Evolutionary conservation across 352 stramenopile genomes (phyloP).

Genomic region (Phytophthora macrochlamydospora): DNA sequence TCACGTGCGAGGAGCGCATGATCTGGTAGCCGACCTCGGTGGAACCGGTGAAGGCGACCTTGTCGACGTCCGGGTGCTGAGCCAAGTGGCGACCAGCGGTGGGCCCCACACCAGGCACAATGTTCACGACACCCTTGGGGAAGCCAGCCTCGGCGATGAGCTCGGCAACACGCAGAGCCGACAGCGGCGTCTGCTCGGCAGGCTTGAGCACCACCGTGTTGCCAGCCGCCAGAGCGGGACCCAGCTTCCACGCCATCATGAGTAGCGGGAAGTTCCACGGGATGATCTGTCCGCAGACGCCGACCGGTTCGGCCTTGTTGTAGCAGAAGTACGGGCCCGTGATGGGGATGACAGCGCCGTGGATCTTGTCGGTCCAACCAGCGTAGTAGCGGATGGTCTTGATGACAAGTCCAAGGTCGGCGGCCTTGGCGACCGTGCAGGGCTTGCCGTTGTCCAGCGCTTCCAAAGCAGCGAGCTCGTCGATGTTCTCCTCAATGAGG

Average conservation of each 20-base stretch:
- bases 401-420: conserved; percentile 84
- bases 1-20: conserved; percentile 60
- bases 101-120: conserved; percentile 62
- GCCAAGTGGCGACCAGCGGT: conserved; percentile 49
- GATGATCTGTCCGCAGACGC: conserved; percentile 92
- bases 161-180: conserved; percentile 86
- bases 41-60: conserved; percentile 84
- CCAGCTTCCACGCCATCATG: conserved; percentile 96
- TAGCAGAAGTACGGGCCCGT: conserved; percentile 63
- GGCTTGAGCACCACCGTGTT: conserved; percentile 96
- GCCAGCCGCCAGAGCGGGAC: conserved; percentile 87
- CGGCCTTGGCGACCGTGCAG: conserved; percentile 79
- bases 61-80: conserved; percentile 71
- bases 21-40: conserved; percentile 66
- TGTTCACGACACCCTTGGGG: conserved; percentile 86
- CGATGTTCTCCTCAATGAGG: conserved; percentile 62
- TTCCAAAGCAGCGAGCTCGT: conserved; percentile 86
- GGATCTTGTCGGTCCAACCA: conserved; percentile 87
- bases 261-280: conserved; percentile 97
- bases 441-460: conserved; percentile 96
- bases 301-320: conserved; percentile 84
- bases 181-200: conserved; percentile 93
- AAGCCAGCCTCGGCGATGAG: conserved; percentile 86
- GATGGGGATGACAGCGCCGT: conserved; percentile 77
- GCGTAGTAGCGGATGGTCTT: conserved; percentile 94